Base-by-base conservation (phyloP, 2,329 filamentous ascomycete genomes). In the Lachnellula willkommii region DNA sequence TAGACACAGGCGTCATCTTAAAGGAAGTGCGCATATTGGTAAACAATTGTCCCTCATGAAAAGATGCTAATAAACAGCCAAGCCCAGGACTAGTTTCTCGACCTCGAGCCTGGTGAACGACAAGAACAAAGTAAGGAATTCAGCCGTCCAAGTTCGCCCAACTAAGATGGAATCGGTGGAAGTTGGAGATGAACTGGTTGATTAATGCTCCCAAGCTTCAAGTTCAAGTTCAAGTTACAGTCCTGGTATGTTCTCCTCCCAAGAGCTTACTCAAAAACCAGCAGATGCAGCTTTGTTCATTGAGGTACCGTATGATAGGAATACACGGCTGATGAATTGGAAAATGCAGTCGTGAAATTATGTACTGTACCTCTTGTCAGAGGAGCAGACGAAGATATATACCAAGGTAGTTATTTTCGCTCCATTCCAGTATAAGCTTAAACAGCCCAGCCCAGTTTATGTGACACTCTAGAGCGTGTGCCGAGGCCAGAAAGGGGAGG, bases 271-370 rank as follows among this genome's bases (percentile, higher is more conserved):
- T n/a, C 11, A 45, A 45, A 22, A 11, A 26, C 48, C 26, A 65
- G 63, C 28, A 9, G 9, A 32, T 32, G 28, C 28, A 32, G 9
- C 28, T 32, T 32, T 32, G 8, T 8, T 3, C 9, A 11, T 32
- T 8, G 8, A 3, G 28, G 26, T 28, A n/a, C n/a, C n/a, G n/a
- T n/a, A 28, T 9, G 26, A 28, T 28, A 7, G 28, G 59, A 58
- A 57, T 61, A 62, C 49, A 50, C 54, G 8, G 47, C 51, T 1
- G 52, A 37, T 5, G 45, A 53, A 17, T 63, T 66, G 50, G 20
- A 20, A 46, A 36, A n/a, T 65, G 65, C 63, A 43, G 56, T 12
- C 60, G 60, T 20, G 57, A 58, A 22, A 22, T 62, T 28, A 53
- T 55, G 20, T 20, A 20, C 20, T 2, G 26, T 58, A 52, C 43